phyloP scores from a whole-genome alignment of 116 monocot genomes.

The Zostera marina region DNA sequence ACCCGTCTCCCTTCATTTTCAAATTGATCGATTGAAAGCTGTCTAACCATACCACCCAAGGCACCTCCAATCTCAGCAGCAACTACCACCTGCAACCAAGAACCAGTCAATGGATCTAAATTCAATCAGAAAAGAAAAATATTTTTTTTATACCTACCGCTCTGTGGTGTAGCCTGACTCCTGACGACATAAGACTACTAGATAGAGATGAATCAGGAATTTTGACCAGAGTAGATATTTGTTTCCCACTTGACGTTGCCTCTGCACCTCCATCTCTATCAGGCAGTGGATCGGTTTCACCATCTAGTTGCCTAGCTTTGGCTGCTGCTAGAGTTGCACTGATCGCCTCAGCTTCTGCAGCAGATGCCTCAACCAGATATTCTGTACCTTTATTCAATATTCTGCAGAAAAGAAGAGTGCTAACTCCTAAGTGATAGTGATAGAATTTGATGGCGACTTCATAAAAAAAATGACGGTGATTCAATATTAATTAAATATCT shows the following conservation, averaged over 20 bases:
- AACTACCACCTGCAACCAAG: conserved; percentile 74
- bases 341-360: conserved; percentile 97
- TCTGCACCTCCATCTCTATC: conserved; percentile 65
- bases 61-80: conserved; percentile 98
- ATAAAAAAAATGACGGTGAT: no score
- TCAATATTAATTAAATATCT: no score
- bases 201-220: conserved; percentile 38
- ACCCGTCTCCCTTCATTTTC: conserved; percentile 99
- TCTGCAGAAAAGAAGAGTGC: conserved; percentile 26
- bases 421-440: no score
- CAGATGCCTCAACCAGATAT: conserved; percentile 87
- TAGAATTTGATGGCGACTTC: no score
- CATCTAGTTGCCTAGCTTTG: conserved; percentile 82
- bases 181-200: conserved; percentile 36
- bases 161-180: conserved; percentile 92
- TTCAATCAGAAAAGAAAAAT: conserved; percentile 1
- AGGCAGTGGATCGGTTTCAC: conserved; percentile 40
- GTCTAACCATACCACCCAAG: conserved; percentile 92
- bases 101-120: background rate
- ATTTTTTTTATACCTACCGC: conserved; percentile 36
- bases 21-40: conserved; percentile 98
- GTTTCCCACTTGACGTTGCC: conserved; percentile 63
- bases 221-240: conserved; percentile 46
- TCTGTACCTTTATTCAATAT: conserved; percentile 88
- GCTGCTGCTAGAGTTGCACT: conserved; percentile 95